A percentile compares a stretch with the other conserved stretches of the same genome.
Conservation (phyloP, 1,284 basidiomycete species). For the Ceratobasidium sp. region DNA sequence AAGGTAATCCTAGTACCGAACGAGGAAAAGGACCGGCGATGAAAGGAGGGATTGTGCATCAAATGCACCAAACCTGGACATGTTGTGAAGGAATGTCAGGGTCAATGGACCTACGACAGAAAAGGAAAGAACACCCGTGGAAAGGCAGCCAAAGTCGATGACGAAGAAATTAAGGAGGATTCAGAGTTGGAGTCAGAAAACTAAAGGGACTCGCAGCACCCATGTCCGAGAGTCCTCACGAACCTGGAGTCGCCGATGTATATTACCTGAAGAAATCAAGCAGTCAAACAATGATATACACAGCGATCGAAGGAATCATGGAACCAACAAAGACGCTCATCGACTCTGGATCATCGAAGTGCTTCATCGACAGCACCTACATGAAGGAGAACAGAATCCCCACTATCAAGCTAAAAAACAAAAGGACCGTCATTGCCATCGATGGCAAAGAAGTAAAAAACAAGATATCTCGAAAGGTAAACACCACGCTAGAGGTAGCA, state of each 20-base stretch:
- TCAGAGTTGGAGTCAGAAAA: conserved; percentile 3
- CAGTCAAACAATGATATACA: too few relatives aligned
- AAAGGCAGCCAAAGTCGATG: too few relatives aligned
- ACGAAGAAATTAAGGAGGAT: too few relatives aligned
- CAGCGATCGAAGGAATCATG: too few relatives aligned
- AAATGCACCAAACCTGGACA: too few relatives aligned
- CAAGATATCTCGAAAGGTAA: not conserved
- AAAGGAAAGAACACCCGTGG: not conserved
- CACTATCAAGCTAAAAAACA: not conserved
- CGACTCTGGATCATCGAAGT: too few relatives aligned
- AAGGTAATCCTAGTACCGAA: not conserved
- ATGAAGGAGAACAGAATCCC: not conserved
- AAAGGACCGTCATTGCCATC: not conserved
- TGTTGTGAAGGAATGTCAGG: too few relatives aligned
- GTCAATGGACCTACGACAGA: too few relatives aligned
- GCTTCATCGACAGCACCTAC: too few relatives aligned
- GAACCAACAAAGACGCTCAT: too few relatives aligned
- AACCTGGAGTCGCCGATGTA: not conserved
- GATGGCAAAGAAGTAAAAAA: not conserved
- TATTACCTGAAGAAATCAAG: too few relatives aligned
- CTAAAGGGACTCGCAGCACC: not conserved
- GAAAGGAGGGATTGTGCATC: too few relatives aligned
- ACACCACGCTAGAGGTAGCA: not conserved
- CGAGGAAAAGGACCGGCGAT: conserved; percentile 13
- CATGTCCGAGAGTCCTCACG: not conserved